Evolutionary conservation across 768 basidiomycete species (phyloP), one percentile per base, ranked within the genome.

Genomic region (Suillus hirtellus): DNA sequence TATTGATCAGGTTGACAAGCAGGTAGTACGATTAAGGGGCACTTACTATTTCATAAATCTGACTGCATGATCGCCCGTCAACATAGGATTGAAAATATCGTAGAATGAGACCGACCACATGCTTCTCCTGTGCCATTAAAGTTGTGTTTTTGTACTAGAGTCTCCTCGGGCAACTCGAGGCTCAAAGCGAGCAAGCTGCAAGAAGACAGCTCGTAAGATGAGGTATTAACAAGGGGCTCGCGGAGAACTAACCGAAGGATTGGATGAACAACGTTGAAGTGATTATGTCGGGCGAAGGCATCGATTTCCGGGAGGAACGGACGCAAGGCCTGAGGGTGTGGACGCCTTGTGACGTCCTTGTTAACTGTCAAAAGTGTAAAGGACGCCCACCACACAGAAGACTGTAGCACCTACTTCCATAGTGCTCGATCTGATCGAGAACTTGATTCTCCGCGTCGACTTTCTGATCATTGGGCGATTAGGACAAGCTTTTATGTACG

Each of bases 11-110:
- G 17, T 35, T 10, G 19, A 10, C 5, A 27, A 5, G 53, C 2
- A 27, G 38, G 35, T 21, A 6, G 31, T 31, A 12, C 37, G 35
- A 34, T 4, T 17, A 24, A 44, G 46, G 17, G 1, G 11, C n/a
- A 2, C 81, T 64, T 43, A 80, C 82, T 83, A 84, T 70, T 82
- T 84, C 76, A 82, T 80, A 66, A 81, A 79, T 15, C 81, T 72
- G 2, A 79, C 81, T 83, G 58, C 2, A 44, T 4, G 17, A 14
- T 14, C 40, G 8, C n/a, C 17, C 47, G 12, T 44, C 1, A 62
- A 24, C 49, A 40, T 1, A 64, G 56, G 24, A 24, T 8, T 44
- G 27, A 27, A 1, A n/a, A 58, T 42, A n/a, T 9, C 37, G 19
- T 3, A 9, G 17, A n/a, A 31, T 63, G 44, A 35, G 52, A 62